Percentiles rank a stretch among this genome's conserved stretches.
These are phyloP conservation scores for Acer campestre DNA, from an alignment of 345 rosid genomes.

Conservation along the genomic window DNA sequence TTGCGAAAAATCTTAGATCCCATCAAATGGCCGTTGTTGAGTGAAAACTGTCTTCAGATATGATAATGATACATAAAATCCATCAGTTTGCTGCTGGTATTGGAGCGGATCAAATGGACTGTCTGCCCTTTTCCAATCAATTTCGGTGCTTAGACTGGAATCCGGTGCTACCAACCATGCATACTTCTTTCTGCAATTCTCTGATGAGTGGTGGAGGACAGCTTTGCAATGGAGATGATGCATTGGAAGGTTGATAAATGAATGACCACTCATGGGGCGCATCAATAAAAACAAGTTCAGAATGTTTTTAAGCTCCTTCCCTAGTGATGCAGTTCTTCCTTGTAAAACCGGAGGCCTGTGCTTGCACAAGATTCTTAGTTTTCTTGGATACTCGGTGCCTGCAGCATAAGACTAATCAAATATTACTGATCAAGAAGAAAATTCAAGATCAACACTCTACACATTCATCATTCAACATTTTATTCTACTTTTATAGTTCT, in stretches of 20 bases:
- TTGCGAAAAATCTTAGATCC: conserved; percentile 86
- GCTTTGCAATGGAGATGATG: conserved; percentile 30
- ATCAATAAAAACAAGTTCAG: conserved; percentile 71
- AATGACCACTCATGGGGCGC: conserved; percentile 88
- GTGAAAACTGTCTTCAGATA: conserved; percentile 51
- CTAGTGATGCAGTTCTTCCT: conserved; percentile 91
- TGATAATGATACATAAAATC: conserved; percentile 57
- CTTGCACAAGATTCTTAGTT: conserved; percentile 82
- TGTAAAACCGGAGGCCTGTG: conserved; percentile 93
- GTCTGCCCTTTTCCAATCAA: conserved; percentile 59
- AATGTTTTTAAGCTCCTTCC: conserved; percentile 98
- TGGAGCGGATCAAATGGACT: conserved; percentile 79
- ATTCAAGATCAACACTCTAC: neutral
- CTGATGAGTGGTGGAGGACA: conserved; percentile 45
- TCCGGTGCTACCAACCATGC: conserved; percentile 83
- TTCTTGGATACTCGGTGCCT: conserved; percentile 49
- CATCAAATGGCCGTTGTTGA: conserved; percentile 83
- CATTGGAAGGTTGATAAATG: conserved; percentile 52
- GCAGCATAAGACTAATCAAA: conserved; percentile 9
- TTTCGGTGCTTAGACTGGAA: conserved; percentile 35
- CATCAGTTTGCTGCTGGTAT: conserved; percentile 79
- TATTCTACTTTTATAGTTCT: neutral
- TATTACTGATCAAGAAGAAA: neutral
- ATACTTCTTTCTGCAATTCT: conserved; percentile 68
- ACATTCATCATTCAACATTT: neutral